These are phyloP conservation scores for Poronia punctata DNA, from an alignment of 495 filamentous ascomycete species.

Conservation along the genomic window DNA sequence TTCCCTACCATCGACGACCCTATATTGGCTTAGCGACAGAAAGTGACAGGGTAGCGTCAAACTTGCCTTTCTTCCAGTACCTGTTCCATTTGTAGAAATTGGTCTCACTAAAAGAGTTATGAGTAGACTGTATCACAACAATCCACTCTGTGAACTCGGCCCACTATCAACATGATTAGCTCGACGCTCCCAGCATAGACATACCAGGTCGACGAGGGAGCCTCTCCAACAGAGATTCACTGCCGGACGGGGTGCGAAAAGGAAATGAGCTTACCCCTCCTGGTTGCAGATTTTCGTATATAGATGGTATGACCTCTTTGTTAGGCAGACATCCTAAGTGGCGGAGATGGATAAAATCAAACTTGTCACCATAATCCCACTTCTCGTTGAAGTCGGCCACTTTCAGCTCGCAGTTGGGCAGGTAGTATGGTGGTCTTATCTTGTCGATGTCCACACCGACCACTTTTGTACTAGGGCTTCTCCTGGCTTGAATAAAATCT, in stretches of 20 bases:
- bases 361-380: conserved; percentile 3
- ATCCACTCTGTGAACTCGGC: conserved; percentile 10
- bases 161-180: conserved; percentile 1
- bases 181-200: too few species aligned
- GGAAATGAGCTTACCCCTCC: conserved; percentile 6
- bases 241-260: too few species aligned
- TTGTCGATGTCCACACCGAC: conserved; percentile 5
- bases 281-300: conserved; percentile 5
- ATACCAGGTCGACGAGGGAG: too few species aligned
- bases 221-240: too few species aligned
- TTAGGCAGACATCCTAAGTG: not conserved
- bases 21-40: not conserved
- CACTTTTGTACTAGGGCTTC: conserved; percentile 2
- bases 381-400: conserved; percentile 2
- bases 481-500: conserved; percentile 2
- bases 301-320: conserved; percentile 1
- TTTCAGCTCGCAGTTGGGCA: conserved; percentile 4
- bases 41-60: not conserved
- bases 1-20: not conserved
- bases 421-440: conserved; percentile 1
- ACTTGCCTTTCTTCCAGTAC: conserved; percentile 5
- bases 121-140: conserved; percentile 6
- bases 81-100: conserved; percentile 5
- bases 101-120: conserved; percentile 1
- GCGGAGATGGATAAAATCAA: conserved; percentile 9